Base-by-base conservation (phyloP, 2,329 filamentous ascomycete species). In the Alternaria consortialis region DNA sequence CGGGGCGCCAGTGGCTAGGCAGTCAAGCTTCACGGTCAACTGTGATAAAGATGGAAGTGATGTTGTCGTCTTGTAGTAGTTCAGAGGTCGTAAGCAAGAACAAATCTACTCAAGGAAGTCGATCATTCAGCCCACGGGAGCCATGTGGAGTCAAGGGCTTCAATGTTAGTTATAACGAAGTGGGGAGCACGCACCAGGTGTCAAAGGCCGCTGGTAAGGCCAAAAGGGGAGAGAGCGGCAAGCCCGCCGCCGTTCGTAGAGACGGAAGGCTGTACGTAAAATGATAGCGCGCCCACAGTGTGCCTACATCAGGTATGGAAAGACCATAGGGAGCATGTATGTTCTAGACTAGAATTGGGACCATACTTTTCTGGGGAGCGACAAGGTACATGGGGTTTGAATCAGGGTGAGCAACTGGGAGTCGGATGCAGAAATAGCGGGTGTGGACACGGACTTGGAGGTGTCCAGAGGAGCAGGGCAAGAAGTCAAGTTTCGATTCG, bases 101-200 rank as follows among this genome's bases (percentile, higher is more conserved):
- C 39, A 58, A 55, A 55, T 59, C 60, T 61, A 53, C 42, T 61
- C 60, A 59, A 52, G 56, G 60, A 64, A 47, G 60, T 57, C 60
- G 59, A 64, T 68, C 54, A 59, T 58, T 56, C 56, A 67, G 56
- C 56, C 64, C 54, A 40, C 65, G 65, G 65, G 64, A 70, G 63
- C 70, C 57, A 73, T 69, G 67, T 74, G 72, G 74, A 73, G 68
- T 61, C 68, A 62, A 42, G 66, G 71, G 64, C 60, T 58, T 58
- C 60, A 63, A 68, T 52, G 59, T 70, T 60, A 69, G 68, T 70
- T 72, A 68, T 67, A 68, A 61, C 60, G 57, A 67, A 63, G 58
- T 66, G 58, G 58, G 55, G 64, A 70, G 75, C 75, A 78, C 76
- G 73, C 65, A 76, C 74, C 74, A 76, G 40, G 70, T 67, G 72